These are phyloP conservation scores for Fusarium austroafricanum DNA, from an alignment of 2,329 filamentous ascomycete species.

Conservation along the genomic window DNA sequence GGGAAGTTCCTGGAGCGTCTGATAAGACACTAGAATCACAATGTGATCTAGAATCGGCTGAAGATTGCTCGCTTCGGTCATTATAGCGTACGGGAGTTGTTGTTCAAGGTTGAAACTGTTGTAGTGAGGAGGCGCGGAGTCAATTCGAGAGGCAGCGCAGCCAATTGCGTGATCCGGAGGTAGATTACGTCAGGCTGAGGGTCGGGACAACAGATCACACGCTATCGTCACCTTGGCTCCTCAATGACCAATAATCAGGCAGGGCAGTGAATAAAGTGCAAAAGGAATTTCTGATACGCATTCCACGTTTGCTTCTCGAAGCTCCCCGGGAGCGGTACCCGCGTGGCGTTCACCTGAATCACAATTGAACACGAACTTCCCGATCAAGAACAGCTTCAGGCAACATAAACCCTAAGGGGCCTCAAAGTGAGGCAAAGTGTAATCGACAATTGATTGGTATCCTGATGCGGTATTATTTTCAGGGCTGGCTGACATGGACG, in stretches of 20 bases:
- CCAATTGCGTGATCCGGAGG: constrained; percentile 25
- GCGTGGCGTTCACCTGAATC: neutral
- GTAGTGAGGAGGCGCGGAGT: neutral
- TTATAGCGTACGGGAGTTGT: accelerated
- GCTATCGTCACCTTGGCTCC: too few relatives aligned
- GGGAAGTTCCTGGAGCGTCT: constrained; percentile 18
- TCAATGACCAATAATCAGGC: too few relatives aligned
- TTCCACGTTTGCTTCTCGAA: accelerated
- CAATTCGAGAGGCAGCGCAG: neutral
- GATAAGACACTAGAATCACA: constrained; percentile 21
- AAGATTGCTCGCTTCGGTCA: neutral
- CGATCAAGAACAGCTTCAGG: neutral
- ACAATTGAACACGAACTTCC: neutral
- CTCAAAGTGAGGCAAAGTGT: neutral
- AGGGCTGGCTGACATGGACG: accelerated
- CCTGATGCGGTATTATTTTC: neutral
- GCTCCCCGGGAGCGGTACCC: too few relatives aligned
- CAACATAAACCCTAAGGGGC: accelerated
- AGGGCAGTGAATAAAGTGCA: too few relatives aligned
- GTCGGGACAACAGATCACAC: neutral
- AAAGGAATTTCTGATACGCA: neutral
- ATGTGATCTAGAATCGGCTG: constrained; percentile 26
- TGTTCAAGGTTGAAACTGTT: too few relatives aligned
- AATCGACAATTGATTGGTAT: neutral
- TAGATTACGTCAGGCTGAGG: constrained; percentile 9